A percentile compares a stretch with the other conserved stretches of the same genome.
phyloP scores from a whole-genome alignment of 2,329 filamentous ascomycete species.

The Aspergillus quadricinctus region DNA sequence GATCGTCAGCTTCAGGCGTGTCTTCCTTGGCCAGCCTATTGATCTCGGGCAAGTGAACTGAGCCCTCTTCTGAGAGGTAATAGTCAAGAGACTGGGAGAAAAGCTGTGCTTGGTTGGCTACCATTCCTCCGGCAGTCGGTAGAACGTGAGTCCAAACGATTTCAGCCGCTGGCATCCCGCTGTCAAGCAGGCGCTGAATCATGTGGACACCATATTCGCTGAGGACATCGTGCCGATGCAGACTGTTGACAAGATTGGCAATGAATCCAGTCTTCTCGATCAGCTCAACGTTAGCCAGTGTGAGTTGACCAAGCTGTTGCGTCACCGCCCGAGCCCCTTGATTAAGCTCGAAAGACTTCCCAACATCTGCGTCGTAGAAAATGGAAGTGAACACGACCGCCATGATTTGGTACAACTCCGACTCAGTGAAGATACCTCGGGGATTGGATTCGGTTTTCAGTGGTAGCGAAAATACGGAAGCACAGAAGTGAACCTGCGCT shows the following conservation, averaged over 20 bases:
- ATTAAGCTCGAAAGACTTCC: conserved; percentile 49
- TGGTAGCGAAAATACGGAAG: conserved; percentile 53
- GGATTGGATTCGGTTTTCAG: conserved; percentile 51
- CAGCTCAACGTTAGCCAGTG: conserved; percentile 46
- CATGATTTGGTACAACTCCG: conserved; percentile 52
- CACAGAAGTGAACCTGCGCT: conserved; percentile 51
- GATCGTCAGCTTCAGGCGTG: conserved; percentile 44
- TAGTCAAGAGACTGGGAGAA: conserved; percentile 56
- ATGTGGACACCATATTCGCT: conserved; percentile 53
- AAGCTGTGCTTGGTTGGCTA: conserved; percentile 55
- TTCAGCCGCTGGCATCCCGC: conserved; percentile 43
- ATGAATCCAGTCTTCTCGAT: conserved; percentile 41
- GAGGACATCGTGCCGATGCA: conserved; percentile 42
- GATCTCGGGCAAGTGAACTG: conserved; percentile 46
- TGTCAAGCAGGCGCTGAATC: conserved; percentile 50
- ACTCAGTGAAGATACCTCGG: conserved; percentile 50
- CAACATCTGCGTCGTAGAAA: conserved; percentile 53
- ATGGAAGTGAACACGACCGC: conserved; percentile 50
- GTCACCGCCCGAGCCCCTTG: conserved; percentile 46
- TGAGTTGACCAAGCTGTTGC: conserved; percentile 47
- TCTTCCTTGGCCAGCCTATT: conserved; percentile 45
- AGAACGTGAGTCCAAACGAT: conserved; percentile 56
- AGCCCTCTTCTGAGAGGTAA: conserved; percentile 50
- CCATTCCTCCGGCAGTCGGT: conserved; percentile 54
- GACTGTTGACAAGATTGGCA: conserved; percentile 35